Base-by-base conservation (phyloP, 1,284 basidiomycete genomes). In the Fomitopsis pinicola region DNA sequence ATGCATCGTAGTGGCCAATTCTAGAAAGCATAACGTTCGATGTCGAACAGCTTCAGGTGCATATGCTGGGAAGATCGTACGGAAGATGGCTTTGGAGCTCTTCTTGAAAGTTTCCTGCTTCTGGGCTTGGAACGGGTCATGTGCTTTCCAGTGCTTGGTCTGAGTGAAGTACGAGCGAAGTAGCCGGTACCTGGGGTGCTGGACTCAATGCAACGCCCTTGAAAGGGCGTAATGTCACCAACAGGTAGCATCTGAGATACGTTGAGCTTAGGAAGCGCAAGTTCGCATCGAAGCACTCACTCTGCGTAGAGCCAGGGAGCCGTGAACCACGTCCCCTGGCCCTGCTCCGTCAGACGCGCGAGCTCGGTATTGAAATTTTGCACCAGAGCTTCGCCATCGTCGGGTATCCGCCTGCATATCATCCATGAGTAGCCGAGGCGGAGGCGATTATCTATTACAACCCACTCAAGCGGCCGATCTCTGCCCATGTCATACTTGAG, bases 221-320 rank as follows among this genome's bases (percentile, higher is more conserved):
- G 22, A 35, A 12, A 35, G 17, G 33, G 33, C 36, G 7, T 17
- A 1, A 26, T 36, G 42, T 14, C 33, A 75, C 82, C 66, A 60
- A 88, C 86, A 89, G 69, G 68, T 89, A 89, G 63, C 86, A 89
- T 71, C 86, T 89, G 63, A 10, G 40, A 48, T 66, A 26, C 61
- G 26, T 15, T 33, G 26, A 33, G 26, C 48, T 7, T 65, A 61
- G 44, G 14, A 40, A 19, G 5, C 30, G 0, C 30, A 28, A n/a
- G 7, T 36, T 30, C 35, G 10, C 36, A 22, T 6, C 2, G n/a
- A 55, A 3, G 26, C 12, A 22, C 52, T 12, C 79, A 97, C 86
- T 98, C 97, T 62, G 95, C 93, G 72, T 85, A 98, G 14, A 99
- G 81, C 95, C 96, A 98, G 4, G 95, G 92, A 8, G 92, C 87